Evolutionary conservation across 148 eudicot species (phyloP).

Genomic region (Rhododendron vialii): DNA sequence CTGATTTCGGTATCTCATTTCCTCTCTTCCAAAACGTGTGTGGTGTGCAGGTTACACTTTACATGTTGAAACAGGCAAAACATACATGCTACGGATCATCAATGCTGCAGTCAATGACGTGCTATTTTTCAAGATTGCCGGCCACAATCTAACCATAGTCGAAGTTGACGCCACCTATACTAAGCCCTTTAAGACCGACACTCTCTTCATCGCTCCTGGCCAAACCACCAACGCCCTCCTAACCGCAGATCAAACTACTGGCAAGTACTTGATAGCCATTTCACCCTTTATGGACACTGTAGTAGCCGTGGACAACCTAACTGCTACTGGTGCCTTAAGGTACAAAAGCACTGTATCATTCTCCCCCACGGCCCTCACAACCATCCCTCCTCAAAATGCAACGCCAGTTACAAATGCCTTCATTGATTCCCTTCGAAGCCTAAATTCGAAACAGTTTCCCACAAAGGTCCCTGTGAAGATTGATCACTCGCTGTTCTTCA

Average conservation of each 20-base stretch:
- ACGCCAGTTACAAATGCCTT: slow-evolving; percentile 37
- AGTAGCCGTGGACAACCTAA: slow-evolving; percentile 51
- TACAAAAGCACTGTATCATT: slow-evolving; percentile 26
- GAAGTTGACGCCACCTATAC: slow-evolving; percentile 72
- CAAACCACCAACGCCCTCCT: slow-evolving; percentile 77
- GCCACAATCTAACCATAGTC: slow-evolving; percentile 57
- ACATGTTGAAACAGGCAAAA: slow-evolving; percentile 49
- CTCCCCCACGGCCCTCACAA: slow-evolving; percentile 30
- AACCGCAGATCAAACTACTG: slow-evolving; percentile 34
- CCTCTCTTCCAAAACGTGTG: not conserved
- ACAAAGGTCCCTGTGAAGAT: slow-evolving; percentile 44
- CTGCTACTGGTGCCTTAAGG: slow-evolving; percentile 33
- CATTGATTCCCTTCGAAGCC: slow-evolving; percentile 39
- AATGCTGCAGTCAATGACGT: slow-evolving; percentile 79
- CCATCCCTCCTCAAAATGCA: slow-evolving; percentile 46
- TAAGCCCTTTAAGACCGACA: slow-evolving; percentile 59
- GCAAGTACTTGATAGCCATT: slow-evolving; percentile 51
- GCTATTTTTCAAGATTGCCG: slow-evolving; percentile 66
- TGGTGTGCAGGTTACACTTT: slow-evolving; percentile 39
- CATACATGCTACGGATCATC: slow-evolving; percentile 61
- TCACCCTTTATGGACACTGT: slow-evolving; percentile 84
- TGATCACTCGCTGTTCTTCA: slow-evolving; percentile 50
- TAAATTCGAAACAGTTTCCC: slow-evolving; percentile 53
- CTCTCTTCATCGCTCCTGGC: slow-evolving; percentile 66
- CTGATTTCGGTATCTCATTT: not conserved